These are phyloP conservation scores for Suillus tomentosus DNA, from an alignment of 768 basidiomycete genomes.

Conservation along the genomic window DNA sequence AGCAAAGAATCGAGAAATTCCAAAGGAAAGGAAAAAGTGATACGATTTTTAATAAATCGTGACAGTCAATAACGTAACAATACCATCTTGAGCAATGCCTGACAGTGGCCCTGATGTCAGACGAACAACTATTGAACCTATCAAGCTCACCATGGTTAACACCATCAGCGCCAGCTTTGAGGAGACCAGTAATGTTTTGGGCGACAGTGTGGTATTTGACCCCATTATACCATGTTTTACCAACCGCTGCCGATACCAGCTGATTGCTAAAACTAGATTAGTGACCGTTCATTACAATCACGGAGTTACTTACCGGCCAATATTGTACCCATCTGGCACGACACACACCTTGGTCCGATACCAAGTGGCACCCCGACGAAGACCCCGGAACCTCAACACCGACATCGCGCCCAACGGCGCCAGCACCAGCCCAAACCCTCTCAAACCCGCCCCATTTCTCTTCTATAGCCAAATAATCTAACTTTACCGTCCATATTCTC, in stretches of 20 bases:
- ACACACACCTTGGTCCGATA: conserved; percentile 22
- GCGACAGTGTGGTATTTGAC: conserved; percentile 50
- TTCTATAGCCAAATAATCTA: too few species aligned
- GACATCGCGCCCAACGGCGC: too few species aligned
- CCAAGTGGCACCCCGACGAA: too few species aligned
- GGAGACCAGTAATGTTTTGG: conserved; percentile 52
- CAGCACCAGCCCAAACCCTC: too few species aligned
- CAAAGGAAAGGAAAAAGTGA: background rate
- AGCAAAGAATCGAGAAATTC: background rate
- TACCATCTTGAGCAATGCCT: conserved; percentile 65
- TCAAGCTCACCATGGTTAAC: conserved; percentile 51
- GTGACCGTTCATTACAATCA: background rate
- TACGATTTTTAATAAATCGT: conserved; percentile 35
- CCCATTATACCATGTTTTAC: conserved; percentile 41
- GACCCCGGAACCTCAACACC: too few species aligned
- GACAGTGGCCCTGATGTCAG: conserved; percentile 9
- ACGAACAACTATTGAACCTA: background rate
- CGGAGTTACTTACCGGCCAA: conserved; percentile 40
- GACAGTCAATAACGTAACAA: conserved; percentile 59
- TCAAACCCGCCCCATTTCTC: too few species aligned
- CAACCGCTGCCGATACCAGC: conserved; percentile 42
- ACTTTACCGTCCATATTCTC: too few species aligned
- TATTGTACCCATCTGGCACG: conserved; percentile 49
- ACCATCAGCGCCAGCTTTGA: conserved; percentile 51
- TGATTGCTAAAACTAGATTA: conserved; percentile 30